phyloP scores from a whole-genome alignment of 116 monocot genomes.

The Trichopus zeylanicus region DNA sequence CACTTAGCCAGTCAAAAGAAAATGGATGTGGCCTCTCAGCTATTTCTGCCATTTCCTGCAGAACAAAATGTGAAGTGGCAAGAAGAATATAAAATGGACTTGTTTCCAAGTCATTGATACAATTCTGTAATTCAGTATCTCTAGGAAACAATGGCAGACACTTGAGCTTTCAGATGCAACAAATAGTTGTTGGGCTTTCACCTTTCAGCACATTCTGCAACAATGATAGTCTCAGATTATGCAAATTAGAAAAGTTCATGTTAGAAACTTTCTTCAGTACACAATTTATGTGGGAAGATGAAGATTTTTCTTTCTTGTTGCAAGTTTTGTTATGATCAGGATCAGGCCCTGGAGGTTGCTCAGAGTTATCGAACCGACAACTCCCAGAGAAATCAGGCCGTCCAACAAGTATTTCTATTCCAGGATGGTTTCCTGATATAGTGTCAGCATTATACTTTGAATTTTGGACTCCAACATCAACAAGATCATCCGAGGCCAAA shows the following conservation, averaged over 20 bases:
- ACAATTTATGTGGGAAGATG: conserved; percentile 8
- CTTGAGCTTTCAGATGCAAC: conserved; percentile 58
- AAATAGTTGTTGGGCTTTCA: conserved; percentile 52
- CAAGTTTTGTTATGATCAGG: neutral
- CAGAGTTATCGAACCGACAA: neutral
- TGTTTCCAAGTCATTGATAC: conserved; percentile 8
- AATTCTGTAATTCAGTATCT: conserved; percentile 2
- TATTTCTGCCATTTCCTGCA: conserved; percentile 36
- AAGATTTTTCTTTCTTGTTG: conserved; percentile 5
- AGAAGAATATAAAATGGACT: conserved; percentile 30
- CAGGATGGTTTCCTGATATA: conserved; percentile 4
- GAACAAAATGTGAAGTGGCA: conserved; percentile 29
- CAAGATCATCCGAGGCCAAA: conserved; percentile 3
- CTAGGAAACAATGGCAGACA: conserved; percentile 11
- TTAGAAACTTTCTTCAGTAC: conserved; percentile 4
- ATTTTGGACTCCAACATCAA: neutral
- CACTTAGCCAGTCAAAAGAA: conserved; percentile 62
- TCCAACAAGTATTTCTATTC: neutral
- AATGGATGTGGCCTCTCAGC: conserved; percentile 12
- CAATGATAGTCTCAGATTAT: conserved; percentile 17
- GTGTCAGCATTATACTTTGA: neutral
- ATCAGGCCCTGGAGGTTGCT: conserved; percentile 1
- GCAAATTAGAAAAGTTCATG: conserved; percentile 23
- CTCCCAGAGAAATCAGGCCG: neutral
- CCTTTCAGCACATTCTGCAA: conserved; percentile 35